Evolutionary conservation across 257 asterid genomes (phyloP).

Genomic region (Solanum paucissectum): DNA sequence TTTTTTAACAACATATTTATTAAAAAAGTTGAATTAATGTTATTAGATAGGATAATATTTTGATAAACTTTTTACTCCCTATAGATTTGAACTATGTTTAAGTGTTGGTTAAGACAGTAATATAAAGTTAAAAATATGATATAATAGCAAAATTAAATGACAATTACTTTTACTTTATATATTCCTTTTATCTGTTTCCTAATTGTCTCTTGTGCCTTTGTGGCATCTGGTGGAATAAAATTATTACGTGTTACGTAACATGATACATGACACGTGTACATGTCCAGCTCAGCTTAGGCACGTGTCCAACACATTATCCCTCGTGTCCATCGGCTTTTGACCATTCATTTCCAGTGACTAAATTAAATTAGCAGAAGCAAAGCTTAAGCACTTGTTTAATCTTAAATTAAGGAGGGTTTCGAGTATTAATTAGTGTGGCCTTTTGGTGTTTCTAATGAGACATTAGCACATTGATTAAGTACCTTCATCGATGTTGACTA

Average conservation of each 20-base stretch:
- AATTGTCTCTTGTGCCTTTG: neutral
- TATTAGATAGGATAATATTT: neutral
- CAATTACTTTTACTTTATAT: neutral
- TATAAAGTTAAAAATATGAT: no score
- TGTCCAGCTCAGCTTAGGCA: neutral
- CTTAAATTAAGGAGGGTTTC: neutral
- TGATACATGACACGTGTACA: neutral
- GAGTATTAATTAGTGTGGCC: neutral
- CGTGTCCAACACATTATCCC: neutral
- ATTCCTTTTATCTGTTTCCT: neutral
- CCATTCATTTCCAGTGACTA: neutral
- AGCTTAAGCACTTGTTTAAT: neutral
- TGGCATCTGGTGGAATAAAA: neutral
- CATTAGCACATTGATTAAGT: neutral
- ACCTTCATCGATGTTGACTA: neutral
- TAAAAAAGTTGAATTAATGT: neutral
- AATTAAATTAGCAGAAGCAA: neutral
- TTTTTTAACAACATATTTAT: neutral
- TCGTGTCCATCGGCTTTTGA: neutral
- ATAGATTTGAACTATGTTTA: neutral
- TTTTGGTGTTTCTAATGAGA: neutral
- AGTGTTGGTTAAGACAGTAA: neutral
- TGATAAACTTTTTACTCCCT: neutral
- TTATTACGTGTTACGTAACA: neutral
- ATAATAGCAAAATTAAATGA: neutral